phyloP scores from a whole-genome alignment of 202 grass and related monocot genomes.

The Panicum hallii region DNA sequence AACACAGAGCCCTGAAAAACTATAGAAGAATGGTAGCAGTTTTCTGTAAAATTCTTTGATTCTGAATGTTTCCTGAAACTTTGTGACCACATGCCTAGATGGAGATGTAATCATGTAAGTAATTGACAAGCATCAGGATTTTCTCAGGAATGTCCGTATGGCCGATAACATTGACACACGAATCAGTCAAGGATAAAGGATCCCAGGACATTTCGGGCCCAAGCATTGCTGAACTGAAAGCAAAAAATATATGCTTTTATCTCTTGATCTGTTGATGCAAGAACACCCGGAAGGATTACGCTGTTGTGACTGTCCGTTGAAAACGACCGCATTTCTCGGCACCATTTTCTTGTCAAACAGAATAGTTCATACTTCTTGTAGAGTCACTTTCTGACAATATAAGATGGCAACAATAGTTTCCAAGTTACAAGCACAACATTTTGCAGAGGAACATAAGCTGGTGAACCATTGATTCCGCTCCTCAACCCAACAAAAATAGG shows the following conservation, averaged over 20 bases:
- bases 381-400: background rate
- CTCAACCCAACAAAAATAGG: background rate
- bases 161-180: too few species aligned
- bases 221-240: background rate
- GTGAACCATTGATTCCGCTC: background rate
- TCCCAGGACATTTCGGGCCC: constrained; percentile 15
- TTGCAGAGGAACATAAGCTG: background rate
- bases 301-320: background rate
- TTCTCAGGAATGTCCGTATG: background rate
- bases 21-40: too few species aligned
- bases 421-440: background rate
- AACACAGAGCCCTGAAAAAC: too few species aligned
- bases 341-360: background rate
- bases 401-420: background rate
- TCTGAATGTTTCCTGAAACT: background rate
- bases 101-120: background rate
- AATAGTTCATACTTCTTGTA: background rate
- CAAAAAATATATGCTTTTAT: background rate
- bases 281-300: background rate
- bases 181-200: background rate
- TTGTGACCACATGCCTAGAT: background rate
- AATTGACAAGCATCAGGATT: background rate
- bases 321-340: background rate
- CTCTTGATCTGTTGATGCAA: background rate
- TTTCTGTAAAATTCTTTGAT: background rate